These are phyloP conservation scores for Sugiyamaella chiloensis DNA, from an alignment of 805 yeast genomes.

Conservation along the genomic window DNA sequence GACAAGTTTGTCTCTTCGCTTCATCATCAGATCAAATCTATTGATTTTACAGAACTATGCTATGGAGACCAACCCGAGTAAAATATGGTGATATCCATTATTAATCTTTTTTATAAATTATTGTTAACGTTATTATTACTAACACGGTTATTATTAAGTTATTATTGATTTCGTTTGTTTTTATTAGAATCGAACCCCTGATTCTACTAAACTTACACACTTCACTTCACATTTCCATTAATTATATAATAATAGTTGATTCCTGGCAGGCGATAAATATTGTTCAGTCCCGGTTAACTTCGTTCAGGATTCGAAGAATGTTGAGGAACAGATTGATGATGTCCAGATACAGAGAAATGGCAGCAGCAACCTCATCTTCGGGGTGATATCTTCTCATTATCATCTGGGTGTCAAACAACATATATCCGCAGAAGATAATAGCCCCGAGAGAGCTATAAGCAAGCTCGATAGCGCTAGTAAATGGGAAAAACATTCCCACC, in stretches of 20 bases:
- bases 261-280: no score
- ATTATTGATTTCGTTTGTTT: constrained; percentile 4
- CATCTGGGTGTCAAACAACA: constrained; percentile 77
- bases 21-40: constrained; percentile 8
- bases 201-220: neutral
- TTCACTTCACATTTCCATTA: neutral
- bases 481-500: constrained; percentile 64
- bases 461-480: constrained; percentile 54
- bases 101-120: no score
- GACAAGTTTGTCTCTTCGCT: constrained; percentile 20
- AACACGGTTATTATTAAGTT: no score
- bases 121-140: no score
- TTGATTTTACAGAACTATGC: constrained; percentile 19
- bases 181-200: neutral
- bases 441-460: constrained; percentile 74
- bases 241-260: neutral
- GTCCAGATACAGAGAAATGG: constrained; percentile 76
- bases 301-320: constrained; percentile 60
- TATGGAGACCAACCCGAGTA: neutral
- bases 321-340: constrained; percentile 75
- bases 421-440: constrained; percentile 63
- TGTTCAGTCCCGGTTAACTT: constrained; percentile 14
- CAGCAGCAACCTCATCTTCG: constrained; percentile 83
- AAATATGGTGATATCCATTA: neutral
- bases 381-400: constrained; percentile 71